phyloP scores from a whole-genome alignment of 1,284 basidiomycete species.

The Cryptococcus floricola region DNA sequence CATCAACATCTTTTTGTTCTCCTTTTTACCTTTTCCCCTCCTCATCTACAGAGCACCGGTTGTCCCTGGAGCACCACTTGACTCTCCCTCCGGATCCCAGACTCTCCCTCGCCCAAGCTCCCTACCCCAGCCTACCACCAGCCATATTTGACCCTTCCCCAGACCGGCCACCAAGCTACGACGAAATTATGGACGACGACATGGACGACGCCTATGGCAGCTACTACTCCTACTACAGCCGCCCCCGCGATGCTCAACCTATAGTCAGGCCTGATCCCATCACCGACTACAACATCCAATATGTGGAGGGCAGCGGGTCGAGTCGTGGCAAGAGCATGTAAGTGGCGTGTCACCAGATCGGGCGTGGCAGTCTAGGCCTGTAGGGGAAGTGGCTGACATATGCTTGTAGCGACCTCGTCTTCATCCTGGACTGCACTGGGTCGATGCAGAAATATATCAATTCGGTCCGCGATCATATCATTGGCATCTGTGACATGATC shows the following conservation, averaged over 20 bases:
- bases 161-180: conserved; percentile 2
- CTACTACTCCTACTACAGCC: conserved; percentile 26
- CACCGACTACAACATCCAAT: conserved; percentile 38
- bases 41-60: no score
- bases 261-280: conserved; percentile 20
- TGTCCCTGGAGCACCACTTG: no score
- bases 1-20: no score
- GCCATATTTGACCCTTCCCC: no score
- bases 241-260: conserved; percentile 18
- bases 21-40: no score
- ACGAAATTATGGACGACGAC: conserved; percentile 41
- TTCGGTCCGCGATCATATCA: conserved; percentile 94
- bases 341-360: conserved; percentile 8
- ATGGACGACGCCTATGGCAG: conserved; percentile 24
- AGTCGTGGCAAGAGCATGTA: conserved; percentile 43
- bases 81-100: no score
- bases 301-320: conserved; percentile 26
- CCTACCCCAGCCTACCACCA: no score
- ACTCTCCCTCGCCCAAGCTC: no score
- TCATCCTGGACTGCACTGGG: conserved; percentile 86
- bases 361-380: no score
- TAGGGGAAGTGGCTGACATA: background rate
- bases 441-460: conserved; percentile 52
- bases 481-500: conserved; percentile 93
- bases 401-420: conserved; percentile 69